A percentile compares a stretch with the other conserved stretches of the same genome.
These are phyloP conservation scores for Botrytis paeoniae DNA, from an alignment of 2,329 filamentous ascomycete genomes.

Conservation along the genomic window DNA sequence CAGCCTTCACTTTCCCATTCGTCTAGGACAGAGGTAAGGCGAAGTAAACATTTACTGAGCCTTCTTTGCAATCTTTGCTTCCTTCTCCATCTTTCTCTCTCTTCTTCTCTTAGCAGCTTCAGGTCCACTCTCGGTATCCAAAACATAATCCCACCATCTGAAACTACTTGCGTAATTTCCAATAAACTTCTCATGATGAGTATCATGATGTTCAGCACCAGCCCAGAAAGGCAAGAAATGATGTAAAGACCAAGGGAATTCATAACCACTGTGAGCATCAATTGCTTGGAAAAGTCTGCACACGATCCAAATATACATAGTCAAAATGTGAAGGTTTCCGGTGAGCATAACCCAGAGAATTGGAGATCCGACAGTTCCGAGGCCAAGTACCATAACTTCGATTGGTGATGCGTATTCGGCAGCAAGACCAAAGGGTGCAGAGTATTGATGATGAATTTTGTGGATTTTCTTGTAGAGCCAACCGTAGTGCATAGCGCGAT, in stretches of 20 bases:
- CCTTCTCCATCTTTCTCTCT: conserved; percentile 67
- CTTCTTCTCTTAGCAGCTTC: conserved; percentile 82
- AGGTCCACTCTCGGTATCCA: conserved; percentile 90
- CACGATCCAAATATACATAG: conserved; percentile 97
- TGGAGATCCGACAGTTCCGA: conserved; percentile 79
- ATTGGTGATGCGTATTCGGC: conserved; percentile 98
- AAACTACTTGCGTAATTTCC: conserved; percentile 98
- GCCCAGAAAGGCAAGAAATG: conserved; percentile 98
- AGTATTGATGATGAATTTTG: conserved; percentile 99
- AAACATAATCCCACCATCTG: conserved; percentile 95
- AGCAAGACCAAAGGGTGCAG: conserved; percentile 91
- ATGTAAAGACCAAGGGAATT: conserved; percentile 96
- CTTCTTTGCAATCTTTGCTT: conserved; percentile 60
- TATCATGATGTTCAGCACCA: conserved; percentile 92
- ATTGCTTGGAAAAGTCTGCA: conserved; percentile 95
- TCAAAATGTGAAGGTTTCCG: conserved; percentile 86
- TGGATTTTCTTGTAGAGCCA: conserved; percentile 95
- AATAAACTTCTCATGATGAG: conserved; percentile 97
- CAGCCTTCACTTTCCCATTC: neutral
- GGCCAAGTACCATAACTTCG: conserved; percentile 90
- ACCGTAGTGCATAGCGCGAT: conserved; percentile 89
- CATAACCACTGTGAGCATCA: conserved; percentile 95
- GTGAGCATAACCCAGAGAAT: conserved; percentile 82
- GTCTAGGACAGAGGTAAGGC: neutral
- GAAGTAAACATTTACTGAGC: conserved; percentile 33